phyloP scores from a whole-genome alignment of 139 green algal genomes.

The Nannochloris sp. region DNA sequence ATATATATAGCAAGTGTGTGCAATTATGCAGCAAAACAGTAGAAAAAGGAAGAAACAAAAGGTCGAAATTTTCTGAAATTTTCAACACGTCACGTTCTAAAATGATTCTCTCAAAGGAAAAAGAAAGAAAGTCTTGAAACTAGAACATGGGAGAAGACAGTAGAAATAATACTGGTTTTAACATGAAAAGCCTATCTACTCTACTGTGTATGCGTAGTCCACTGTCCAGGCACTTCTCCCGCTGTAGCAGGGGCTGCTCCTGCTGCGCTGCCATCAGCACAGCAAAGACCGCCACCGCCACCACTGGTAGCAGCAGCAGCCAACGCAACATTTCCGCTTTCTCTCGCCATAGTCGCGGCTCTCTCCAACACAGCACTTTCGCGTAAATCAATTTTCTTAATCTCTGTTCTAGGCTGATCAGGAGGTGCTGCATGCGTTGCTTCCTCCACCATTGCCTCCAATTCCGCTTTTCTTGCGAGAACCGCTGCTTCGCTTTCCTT shows the following conservation, averaged over 20 bases:
- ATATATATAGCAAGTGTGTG: not conserved
- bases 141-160: not conserved
- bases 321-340: no score
- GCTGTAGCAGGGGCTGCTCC: no score
- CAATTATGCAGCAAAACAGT: no score
- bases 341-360: no score
- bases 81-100: not conserved
- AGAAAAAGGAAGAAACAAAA: not conserved
- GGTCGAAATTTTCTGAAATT: not conserved
- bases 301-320: no score
- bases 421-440: constrained; percentile 7
- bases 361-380: constrained; percentile 9
- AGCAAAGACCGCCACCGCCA: no score
- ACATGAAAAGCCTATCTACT: no score
- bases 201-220: no score
- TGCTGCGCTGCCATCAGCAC: no score
- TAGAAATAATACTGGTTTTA: no score
- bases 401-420: not conserved
- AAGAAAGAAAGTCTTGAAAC: not conserved
- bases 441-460: constrained; percentile 32
- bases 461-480: constrained; percentile 9
- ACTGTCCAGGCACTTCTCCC: no score
- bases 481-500: constrained; percentile 16
- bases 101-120: not conserved
- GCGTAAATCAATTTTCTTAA: constrained; percentile 37